Conservation (phyloP, 164 flowering plant species). For the Stephania japonica region DNA sequence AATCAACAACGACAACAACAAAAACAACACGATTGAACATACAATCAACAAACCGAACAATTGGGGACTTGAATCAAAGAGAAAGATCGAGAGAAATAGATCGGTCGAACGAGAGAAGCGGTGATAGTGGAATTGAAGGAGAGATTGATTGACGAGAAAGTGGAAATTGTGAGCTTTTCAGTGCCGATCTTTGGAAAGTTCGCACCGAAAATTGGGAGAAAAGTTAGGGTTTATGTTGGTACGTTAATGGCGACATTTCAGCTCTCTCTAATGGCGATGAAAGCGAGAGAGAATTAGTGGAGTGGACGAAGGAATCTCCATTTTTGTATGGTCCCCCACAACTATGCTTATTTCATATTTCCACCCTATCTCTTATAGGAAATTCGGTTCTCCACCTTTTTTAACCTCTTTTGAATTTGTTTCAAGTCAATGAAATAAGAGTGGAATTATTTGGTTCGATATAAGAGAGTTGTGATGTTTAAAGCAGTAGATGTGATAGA, state of each 20-base stretch:
- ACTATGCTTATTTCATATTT: no score
- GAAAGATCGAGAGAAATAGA: constrained; percentile 6
- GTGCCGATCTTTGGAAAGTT: constrained; percentile 17
- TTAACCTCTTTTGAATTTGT: no score
- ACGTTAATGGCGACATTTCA: constrained; percentile 1
- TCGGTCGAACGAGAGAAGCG: constrained; percentile 6
- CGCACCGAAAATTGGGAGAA: constrained; percentile 14
- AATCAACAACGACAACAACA: not conserved
- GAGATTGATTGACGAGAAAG: not conserved
- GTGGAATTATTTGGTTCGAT: no score
- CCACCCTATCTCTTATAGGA: no score
- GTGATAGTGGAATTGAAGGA: constrained; percentile 3
- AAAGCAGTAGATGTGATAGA: no score
- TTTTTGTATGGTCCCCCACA: not conserved
- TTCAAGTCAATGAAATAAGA: no score
- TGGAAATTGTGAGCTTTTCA: constrained; percentile 7
- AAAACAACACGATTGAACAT: not conserved
- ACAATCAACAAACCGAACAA: not conserved
- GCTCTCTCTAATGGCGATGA: not conserved
- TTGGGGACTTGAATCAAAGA: not conserved
- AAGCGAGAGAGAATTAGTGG: not conserved
- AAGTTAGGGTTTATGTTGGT: not conserved
- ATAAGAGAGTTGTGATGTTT: no score
- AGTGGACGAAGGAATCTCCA: not conserved
- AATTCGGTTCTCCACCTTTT: not conserved